These are phyloP conservation scores for Fusarium sp. DNA, from an alignment of 2,329 filamentous ascomycete genomes.

Conservation along the genomic window DNA sequence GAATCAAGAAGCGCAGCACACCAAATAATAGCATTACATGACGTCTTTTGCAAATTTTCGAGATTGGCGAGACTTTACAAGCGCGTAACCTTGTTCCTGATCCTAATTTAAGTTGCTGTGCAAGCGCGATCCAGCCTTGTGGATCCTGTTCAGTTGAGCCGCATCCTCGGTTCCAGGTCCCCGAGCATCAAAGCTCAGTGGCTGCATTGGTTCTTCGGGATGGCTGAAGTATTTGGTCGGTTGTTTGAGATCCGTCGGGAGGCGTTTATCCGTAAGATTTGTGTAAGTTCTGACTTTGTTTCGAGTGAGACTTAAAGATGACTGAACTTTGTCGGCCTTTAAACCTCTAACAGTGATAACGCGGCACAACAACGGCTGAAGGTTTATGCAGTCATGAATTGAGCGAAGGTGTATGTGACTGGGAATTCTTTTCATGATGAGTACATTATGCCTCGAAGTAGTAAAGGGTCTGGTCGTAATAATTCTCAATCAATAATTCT, in stretches of 20 bases:
- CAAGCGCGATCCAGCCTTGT: slow-evolving; percentile 12
- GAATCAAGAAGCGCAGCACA: slow-evolving; percentile 22
- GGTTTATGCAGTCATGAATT: neutral
- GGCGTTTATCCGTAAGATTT: neutral
- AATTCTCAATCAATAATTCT: neutral
- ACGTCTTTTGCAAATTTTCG: slow-evolving; percentile 5
- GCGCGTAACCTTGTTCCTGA: slow-evolving; percentile 3
- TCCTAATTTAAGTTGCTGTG: slow-evolving; percentile 17
- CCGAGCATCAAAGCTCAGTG: neutral
- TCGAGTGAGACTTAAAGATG: neutral
- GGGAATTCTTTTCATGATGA: neutral
- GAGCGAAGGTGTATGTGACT: neutral
- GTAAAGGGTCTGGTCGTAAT: neutral
- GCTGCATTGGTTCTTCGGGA: slow-evolving; percentile 24
- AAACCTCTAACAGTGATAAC: slow-evolving; percentile 2
- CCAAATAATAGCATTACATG: slow-evolving; percentile 4
- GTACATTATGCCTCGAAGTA: neutral
- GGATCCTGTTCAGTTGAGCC: slow-evolving; percentile 22
- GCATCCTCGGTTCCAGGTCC: slow-evolving; percentile 13
- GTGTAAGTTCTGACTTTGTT: neutral
- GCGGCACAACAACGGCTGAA: neutral
- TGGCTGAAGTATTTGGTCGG: slow-evolving; percentile 13
- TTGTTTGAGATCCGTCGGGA: neutral
- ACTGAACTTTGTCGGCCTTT: slow-evolving; percentile 1
- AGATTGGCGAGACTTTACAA: slow-evolving; percentile 9